These are phyloP conservation scores for Metarhizium robertsii DNA, from an alignment of 2,329 filamentous ascomycete species.

Conservation along the genomic window DNA sequence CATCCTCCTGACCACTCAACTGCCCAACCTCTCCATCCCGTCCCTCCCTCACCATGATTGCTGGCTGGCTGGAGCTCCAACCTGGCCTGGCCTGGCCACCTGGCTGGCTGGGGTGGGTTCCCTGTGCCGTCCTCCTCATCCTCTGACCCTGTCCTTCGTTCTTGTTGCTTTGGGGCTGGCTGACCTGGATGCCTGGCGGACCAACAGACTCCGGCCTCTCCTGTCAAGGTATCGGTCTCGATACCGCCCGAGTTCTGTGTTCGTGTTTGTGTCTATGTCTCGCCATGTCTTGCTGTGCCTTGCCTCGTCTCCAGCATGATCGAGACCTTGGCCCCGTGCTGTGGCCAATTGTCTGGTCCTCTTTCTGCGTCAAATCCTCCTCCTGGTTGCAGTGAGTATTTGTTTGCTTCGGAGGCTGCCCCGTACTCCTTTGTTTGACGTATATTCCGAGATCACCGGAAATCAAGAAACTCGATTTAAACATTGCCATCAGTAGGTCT, in stretches of 20 bases:
- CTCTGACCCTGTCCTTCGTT: neutral
- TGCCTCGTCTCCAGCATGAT: neutral
- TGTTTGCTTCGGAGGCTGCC: neutral
- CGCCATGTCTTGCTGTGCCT: conserved; percentile 8
- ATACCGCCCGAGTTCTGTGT: neutral
- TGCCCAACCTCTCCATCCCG: conserved; percentile 4
- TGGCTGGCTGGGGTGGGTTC: conserved; percentile 4
- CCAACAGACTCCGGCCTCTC: conserved; percentile 4
- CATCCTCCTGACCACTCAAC: neutral
- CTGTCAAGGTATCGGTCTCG: neutral
- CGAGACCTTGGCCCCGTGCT: neutral
- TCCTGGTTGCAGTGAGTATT: neutral
- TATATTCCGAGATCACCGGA: neutral
- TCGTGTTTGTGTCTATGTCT: conserved; percentile 1
- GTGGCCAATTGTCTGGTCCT: neutral
- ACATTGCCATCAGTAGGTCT: neutral
- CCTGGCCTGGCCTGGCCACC: neutral
- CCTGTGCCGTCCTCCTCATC: neutral
- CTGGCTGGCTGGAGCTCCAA: conserved; percentile 3
- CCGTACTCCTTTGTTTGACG: neutral
- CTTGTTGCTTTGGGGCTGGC: neutral
- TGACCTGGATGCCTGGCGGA: neutral
- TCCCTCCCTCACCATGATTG: conserved; percentile 1
- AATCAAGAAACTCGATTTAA: neutral
- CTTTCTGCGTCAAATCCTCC: neutral